Base-by-base conservation (phyloP, 2,329 filamentous ascomycete species). In the Alternaria alternata region DNA sequence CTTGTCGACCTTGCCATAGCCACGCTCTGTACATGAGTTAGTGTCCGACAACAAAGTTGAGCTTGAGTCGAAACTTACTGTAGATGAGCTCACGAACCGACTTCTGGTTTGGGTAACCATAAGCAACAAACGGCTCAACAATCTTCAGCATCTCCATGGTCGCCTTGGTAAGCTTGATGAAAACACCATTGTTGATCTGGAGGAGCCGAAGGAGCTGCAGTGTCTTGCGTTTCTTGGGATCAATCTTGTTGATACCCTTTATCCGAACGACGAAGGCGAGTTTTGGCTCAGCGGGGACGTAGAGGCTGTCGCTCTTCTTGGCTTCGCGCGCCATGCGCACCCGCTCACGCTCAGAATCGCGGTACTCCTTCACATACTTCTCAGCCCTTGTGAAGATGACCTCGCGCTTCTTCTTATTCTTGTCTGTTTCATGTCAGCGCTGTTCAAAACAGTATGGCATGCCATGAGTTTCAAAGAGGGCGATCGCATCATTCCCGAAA, bases 201-300 rank as follows among this genome's bases (percentile, higher is more conserved):
- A 99, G 91, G 72, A 99, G 93, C 88, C 95, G 94, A 82, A 99
- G 94, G 65, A 99, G 92, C 87, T 99, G 95, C 77, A 99, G 90
- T 80, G 97, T 98, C 91, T 99, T 99, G 88, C 95, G 94, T 84
- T 96, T 96, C 92, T 99, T 98, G 77, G 95, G 95, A 81, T 96
- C 90, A 79, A 99, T 98, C 92, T 99, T 99, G 92, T 98, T 98
- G 93, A 99, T 98, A 96, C 90, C 95, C 93, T 99, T 99, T 89
- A 99, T 99, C 83, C 95, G 94, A 84, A 98, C 86, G 78, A 99
- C 89, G 83, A 99, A 99, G 86, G 94, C 93, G 79, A 99, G 87
- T 86, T 97, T 97, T 81, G 92, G 85, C 89, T 99, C 93, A 69
- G 92, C 94, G 70, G 93, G 90, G 75, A 99, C 91, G 85, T 96